Base-by-base conservation (phyloP, 2,329 filamentous ascomycete genomes). In the Penicillium sp. region DNA sequence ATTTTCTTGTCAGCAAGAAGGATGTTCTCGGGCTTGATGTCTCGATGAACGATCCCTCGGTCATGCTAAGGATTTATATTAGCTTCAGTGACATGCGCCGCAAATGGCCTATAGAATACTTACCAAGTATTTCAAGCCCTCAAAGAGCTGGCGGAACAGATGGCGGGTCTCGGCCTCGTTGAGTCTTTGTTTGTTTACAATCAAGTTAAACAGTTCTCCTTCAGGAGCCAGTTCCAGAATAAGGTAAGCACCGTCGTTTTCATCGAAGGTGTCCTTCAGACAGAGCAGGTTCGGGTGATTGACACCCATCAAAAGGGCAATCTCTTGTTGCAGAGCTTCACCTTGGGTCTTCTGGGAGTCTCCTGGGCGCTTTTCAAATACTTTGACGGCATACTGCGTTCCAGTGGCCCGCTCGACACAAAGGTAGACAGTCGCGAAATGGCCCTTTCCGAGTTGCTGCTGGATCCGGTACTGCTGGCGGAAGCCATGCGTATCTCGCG, bases 11-110 rank as follows among this genome's bases (percentile, higher is more conserved):
- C 91, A 4, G 88, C 85, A 29, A 99, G 78, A 7, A 99, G 77
- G 27, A 99, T 97, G 65, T 97, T 97, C 69, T 97, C 93, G 0
- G 92, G 93, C 73, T 97, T 97, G 75, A 99, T 97, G 64, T 99
- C 94, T 51, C 94, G 88, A 71, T 99, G 94, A 4, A 97, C 92
- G 70, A 99, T 96, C 64, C 94, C 95, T 56, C 94, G 89, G 55
- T 97, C 94, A 69, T 99, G 94, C 93, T 97, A 6, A 24, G n/a
- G 7, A 2, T 7, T 61, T 50, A 57, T 43, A 33, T 32, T 15
- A 27, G 39, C 9, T 43, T n/a, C 12, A 36, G 7, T 33, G 26
- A n/a, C 26, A 41, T n/a, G 21, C 21, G 17, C 13, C 24, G 8
- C 18, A n/a, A 13, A 32, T 13, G 29, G 29, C n/a, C n/a, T n/a